These are phyloP conservation scores for Sporothrix humicola DNA, from an alignment of 2,329 filamentous ascomycete genomes.

Conservation along the genomic window DNA sequence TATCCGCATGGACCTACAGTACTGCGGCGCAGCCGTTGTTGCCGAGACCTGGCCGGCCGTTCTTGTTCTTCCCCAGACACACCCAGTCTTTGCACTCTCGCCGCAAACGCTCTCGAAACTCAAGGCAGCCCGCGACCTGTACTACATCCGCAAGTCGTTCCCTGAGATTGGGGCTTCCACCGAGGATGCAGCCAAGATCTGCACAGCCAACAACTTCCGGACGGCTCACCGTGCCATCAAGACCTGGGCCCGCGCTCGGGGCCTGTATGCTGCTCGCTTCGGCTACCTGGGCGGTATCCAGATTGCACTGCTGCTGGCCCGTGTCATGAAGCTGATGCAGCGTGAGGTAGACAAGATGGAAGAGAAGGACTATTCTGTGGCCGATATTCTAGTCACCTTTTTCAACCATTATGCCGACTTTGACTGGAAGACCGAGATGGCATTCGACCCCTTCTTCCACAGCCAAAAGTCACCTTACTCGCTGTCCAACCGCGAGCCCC, in stretches of 20 bases:
- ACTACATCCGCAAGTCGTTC: constrained; percentile 64
- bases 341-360: background rate
- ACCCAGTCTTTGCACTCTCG: constrained; percentile 62
- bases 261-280: constrained; percentile 69
- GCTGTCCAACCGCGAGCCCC: constrained; percentile 62
- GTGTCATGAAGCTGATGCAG: constrained; percentile 61
- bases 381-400: constrained; percentile 63
- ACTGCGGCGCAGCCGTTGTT: constrained; percentile 64
- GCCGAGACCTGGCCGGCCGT: constrained; percentile 59
- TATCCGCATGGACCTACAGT: constrained; percentile 68
- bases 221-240: constrained; percentile 65
- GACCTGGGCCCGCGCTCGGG: constrained; percentile 65
- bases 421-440: constrained; percentile 61
- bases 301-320: constrained; percentile 65
- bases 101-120: constrained; percentile 64
- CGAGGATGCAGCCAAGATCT: constrained; percentile 35
- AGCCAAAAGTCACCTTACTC: constrained; percentile 54
- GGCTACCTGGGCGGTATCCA: constrained; percentile 70
- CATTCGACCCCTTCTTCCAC: constrained; percentile 67
- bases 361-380: constrained; percentile 43
- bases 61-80: constrained; percentile 54
- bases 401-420: constrained; percentile 67
- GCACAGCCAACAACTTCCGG: constrained; percentile 57
- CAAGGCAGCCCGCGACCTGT: constrained; percentile 67
- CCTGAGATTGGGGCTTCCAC: constrained; percentile 51